These are phyloP conservation scores for Periconia macrospinosa DNA, from an alignment of 2,329 filamentous ascomycete genomes.

Conservation along the genomic window DNA sequence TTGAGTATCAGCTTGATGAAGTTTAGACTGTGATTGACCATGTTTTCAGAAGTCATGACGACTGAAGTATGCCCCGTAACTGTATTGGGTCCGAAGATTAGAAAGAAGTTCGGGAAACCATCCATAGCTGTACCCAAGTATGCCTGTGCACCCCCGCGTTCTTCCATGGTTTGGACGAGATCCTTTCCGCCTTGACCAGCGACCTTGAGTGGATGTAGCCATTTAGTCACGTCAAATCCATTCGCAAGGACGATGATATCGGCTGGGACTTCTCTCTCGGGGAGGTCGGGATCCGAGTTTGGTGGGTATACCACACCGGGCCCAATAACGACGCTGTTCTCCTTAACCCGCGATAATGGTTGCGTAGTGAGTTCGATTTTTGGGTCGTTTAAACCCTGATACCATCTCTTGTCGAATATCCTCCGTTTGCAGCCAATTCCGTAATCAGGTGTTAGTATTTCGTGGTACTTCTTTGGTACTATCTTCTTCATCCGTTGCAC, in stretches of 20 bases:
- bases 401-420: conserved; percentile 62
- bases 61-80: conserved; percentile 64
- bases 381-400: conserved; percentile 53
- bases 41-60: conserved; percentile 63
- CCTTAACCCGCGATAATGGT: conserved; percentile 52
- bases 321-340: conserved; percentile 55
- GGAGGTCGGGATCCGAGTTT: conserved; percentile 35
- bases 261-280: conserved; percentile 52
- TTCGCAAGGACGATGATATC: conserved; percentile 66
- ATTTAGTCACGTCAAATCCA: conserved; percentile 61
- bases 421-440: conserved; percentile 66
- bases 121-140: conserved; percentile 63
- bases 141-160: conserved; percentile 62
- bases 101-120: conserved; percentile 67
- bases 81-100: conserved; percentile 65
- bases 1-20: conserved; percentile 68
- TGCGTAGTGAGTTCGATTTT: conserved; percentile 60
- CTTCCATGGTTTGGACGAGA: conserved; percentile 59
- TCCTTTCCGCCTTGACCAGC: conserved; percentile 54
- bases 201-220: conserved; percentile 58
- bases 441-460: conserved; percentile 64
- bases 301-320: conserved; percentile 52
- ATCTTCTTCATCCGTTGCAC: conserved; percentile 51
- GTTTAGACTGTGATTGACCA: conserved; percentile 61
- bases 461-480: conserved; percentile 63